Conservation (phyloP, 495 filamentous ascomycete genomes). For the Penicillium canariense region DNA sequence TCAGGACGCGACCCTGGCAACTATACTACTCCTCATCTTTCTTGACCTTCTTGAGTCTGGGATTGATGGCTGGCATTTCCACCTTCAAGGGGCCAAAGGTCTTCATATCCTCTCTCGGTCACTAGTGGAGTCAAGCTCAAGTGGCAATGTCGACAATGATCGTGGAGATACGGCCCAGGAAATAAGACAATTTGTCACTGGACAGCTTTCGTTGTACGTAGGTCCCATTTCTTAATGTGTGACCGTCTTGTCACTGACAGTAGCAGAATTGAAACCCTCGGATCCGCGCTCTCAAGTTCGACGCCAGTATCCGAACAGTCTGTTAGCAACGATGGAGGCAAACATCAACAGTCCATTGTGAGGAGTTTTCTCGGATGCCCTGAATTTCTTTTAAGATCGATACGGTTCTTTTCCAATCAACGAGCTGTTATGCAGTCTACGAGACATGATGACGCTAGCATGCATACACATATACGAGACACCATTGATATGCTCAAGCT, state of each 20-base stretch:
- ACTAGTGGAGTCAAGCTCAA: background rate
- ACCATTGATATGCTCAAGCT: slow-evolving; percentile 8
- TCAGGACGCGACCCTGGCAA: slow-evolving; percentile 37
- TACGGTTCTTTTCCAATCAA: slow-evolving; percentile 23
- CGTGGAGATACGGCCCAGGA: background rate
- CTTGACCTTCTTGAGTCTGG: slow-evolving; percentile 51
- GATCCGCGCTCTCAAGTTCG: background rate
- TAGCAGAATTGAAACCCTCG: background rate
- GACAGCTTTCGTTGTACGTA: background rate
- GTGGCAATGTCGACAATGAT: background rate
- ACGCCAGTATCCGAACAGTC: background rate
- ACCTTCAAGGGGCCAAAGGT: slow-evolving; percentile 26
- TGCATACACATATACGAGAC: slow-evolving; percentile 5
- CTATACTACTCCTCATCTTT: slow-evolving; percentile 52
- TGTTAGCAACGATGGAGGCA: background rate
- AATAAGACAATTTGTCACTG: background rate
- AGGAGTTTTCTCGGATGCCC: slow-evolving; percentile 30
- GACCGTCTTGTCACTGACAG: background rate
- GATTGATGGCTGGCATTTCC: slow-evolving; percentile 46
- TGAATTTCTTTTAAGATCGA: slow-evolving; percentile 15
- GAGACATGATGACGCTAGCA: background rate
- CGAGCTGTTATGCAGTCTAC: slow-evolving; percentile 5
- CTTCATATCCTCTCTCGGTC: slow-evolving; percentile 30
- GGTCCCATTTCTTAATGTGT: background rate
- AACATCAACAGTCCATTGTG: slow-evolving; percentile 17